Conservation (phyloP, 2,329 filamentous ascomycete species). For the Curvularia sp. region DNA sequence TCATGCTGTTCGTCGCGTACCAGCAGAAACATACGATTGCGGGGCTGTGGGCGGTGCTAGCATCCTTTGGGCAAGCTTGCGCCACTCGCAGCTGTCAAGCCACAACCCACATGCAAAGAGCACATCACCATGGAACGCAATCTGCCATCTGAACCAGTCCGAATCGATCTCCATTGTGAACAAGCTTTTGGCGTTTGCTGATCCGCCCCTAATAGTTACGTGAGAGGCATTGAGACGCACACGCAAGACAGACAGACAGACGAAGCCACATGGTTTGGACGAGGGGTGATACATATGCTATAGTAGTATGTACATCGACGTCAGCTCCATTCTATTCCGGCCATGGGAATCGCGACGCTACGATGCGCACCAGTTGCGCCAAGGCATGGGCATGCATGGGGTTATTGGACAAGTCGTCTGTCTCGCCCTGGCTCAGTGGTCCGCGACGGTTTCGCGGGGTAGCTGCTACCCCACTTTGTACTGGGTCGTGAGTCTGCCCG, state of each 20-base stretch:
- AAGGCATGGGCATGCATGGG: slow-evolving; percentile 24
- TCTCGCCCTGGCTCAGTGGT: slow-evolving; percentile 21
- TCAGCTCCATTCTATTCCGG: slow-evolving; percentile 19
- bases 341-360: slow-evolving; percentile 21
- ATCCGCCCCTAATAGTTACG: not conserved
- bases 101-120: not conserved
- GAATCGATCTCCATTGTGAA: not conserved
- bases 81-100: not conserved
- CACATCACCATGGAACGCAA: not conserved
- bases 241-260: not conserved
- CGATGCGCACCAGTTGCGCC: slow-evolving; percentile 18
- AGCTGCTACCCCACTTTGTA: slow-evolving; percentile 38
- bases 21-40: not conserved
- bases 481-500: slow-evolving; percentile 23
- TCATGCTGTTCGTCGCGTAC: not conserved
- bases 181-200: not conserved
- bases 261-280: slow-evolving; percentile 1
- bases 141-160: not conserved
- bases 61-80: slow-evolving; percentile 10
- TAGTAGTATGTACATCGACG: slow-evolving; percentile 16
- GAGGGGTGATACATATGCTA: slow-evolving; percentile 12
- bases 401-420: slow-evolving; percentile 22
- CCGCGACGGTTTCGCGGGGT: slow-evolving; percentile 18
- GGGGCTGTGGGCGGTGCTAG: slow-evolving; percentile 3
- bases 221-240: not conserved